Percentiles rank a stretch among this genome's conserved stretches.
These are phyloP conservation scores for Silene noctiflora DNA, from an alignment of 179 eudicot species.

Conservation along the genomic window DNA sequence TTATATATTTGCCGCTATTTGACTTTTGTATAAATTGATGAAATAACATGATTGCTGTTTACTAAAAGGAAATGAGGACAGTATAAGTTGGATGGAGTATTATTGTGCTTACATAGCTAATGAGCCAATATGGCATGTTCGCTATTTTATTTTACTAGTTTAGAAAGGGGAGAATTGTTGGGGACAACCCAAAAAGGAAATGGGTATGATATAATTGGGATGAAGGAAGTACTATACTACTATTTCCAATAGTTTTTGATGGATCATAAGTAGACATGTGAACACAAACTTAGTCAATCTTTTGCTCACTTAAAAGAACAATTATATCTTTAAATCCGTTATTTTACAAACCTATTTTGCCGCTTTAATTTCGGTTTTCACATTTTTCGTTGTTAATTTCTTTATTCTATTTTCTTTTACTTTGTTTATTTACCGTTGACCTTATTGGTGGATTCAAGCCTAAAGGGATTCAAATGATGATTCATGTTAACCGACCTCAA, in stretches of 20 bases:
- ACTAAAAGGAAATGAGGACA: background rate
- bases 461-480: too few relatives aligned
- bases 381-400: too few relatives aligned
- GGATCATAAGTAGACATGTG: background rate
- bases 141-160: background rate
- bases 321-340: too few relatives aligned
- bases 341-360: too few relatives aligned
- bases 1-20: too few relatives aligned
- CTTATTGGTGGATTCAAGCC: too few relatives aligned
- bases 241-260: background rate
- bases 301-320: too few relatives aligned
- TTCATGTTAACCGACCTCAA: too few relatives aligned
- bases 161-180: background rate
- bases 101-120: background rate
- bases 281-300: constrained; percentile 2
- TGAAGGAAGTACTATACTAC: background rate
- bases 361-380: too few relatives aligned
- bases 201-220: background rate
- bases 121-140: background rate
- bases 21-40: too few relatives aligned
- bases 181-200: background rate
- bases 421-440: too few relatives aligned
- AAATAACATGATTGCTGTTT: background rate
- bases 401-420: too few relatives aligned
- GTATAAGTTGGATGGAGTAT: background rate